Conservation (phyloP, 1,284 basidiomycete genomes). For the Tetrapyrgos nigripes region DNA sequence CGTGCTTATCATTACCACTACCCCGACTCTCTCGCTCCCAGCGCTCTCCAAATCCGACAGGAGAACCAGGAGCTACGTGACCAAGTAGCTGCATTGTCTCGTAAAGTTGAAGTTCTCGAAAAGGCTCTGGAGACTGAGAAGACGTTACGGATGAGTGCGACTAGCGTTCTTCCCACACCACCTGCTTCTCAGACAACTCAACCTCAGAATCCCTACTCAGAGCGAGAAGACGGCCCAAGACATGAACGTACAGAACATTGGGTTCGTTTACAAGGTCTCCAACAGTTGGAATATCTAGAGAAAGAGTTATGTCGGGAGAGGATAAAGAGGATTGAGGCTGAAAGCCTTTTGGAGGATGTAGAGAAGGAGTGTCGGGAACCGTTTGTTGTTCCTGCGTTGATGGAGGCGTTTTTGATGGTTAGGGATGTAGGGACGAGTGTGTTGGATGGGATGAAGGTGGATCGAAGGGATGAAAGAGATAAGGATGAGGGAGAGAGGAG, state of each 20-base stretch:
- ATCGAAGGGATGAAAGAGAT: too few relatives aligned
- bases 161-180: background rate
- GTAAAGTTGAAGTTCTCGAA: background rate
- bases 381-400: slow-evolving; percentile 9
- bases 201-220: background rate
- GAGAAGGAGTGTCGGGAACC: slow-evolving; percentile 6
- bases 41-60: too few relatives aligned
- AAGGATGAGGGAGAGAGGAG: too few relatives aligned
- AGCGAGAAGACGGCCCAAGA: background rate
- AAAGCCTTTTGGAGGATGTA: background rate
- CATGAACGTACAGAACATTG: background rate
- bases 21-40: too few relatives aligned
- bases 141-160: background rate
- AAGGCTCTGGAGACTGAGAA: background rate
- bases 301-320: background rate
- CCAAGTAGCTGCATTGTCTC: too few relatives aligned
- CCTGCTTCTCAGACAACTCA: background rate
- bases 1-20: too few relatives aligned
- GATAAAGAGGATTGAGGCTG: background rate
- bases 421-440: too few relatives aligned
- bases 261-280: background rate
- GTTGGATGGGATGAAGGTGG: too few relatives aligned
- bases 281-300: too few relatives aligned
- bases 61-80: too few relatives aligned
- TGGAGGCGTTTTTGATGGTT: slow-evolving; percentile 3